Base-by-base conservation (phyloP, 2,329 filamentous ascomycete species). In the Orbilia brochopaga region DNA sequence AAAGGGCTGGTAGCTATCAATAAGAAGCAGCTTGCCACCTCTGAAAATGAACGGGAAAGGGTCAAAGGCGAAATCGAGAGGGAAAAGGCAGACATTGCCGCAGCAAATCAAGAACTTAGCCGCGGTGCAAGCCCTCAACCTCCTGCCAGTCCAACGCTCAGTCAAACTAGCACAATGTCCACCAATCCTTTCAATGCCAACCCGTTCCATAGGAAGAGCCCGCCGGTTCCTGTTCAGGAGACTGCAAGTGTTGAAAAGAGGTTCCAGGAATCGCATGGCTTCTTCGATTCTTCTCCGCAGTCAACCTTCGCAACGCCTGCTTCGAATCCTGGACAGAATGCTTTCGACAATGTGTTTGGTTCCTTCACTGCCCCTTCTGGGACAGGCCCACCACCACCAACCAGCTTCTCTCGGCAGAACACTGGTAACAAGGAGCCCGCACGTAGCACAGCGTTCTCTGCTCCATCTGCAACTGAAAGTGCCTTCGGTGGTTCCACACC, bases 1-100 rank as follows among this genome's bases (percentile, higher is more conserved):
- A 97, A 96, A 81, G 94, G 94, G 17, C 84, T 97, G 75, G 93
- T 96, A 30, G 92, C 94, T 48, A 99, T 99, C 81, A 97, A 97
- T 82, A 97, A 95, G 84, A 99, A 99, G 82, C 94, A 99, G 81
- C 83, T 97, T 70, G 86, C 89, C 37, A 97, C 92, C 0, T 91
- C 89, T 65, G 94, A 99, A 79, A 86, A 86, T 53, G 93, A 97
- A 79, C 86, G 90, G 32, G 93, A 97, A 72, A 93, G 91, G 82
- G 83, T 96, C 42, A 92, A 92, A 81, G 82, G 83, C 1, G 93
- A 97, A 79, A 88, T 89, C 50, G 88, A 88, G 67, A 87, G 86
- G 57, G 84, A 88, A 74, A 84, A 81, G 79, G 88, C 82, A 11
- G 80, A 82, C 2, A 79, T 82, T 11, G 77, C 77, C 42, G 74